phyloP scores from a whole-genome alignment of 768 basidiomycete species.

The Grammothele lineata region DNA sequence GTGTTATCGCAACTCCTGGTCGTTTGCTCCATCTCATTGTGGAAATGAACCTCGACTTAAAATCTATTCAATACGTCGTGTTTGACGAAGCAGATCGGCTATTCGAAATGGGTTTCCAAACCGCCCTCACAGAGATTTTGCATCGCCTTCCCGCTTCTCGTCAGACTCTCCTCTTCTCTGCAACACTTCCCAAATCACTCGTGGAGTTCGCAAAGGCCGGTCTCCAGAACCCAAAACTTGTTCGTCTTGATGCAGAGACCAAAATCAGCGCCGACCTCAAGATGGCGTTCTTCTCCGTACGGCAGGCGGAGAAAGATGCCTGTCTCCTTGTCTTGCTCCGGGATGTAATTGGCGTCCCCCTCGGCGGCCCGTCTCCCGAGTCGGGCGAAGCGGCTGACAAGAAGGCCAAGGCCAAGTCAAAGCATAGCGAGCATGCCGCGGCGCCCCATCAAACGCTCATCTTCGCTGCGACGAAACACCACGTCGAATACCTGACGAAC shows the following conservation, averaged over 20 bases:
- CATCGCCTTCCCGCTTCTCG: conserved; percentile 81
- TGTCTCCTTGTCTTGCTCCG: conserved; percentile 79
- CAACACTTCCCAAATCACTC: conserved; percentile 91
- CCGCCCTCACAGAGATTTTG: conserved; percentile 87
- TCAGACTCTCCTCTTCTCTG: conserved; percentile 94
- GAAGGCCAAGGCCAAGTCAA: conserved; percentile 49
- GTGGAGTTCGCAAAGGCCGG: conserved; percentile 99
- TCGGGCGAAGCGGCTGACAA: conserved; percentile 30
- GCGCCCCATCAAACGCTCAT: conserved; percentile 90
- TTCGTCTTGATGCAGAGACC: conserved; percentile 93
- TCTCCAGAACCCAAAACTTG: conserved; percentile 86
- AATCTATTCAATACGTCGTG: conserved; percentile 83
- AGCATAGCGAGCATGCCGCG: conserved; percentile 40
- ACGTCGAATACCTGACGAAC: conserved; percentile 88
- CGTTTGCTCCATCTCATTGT: conserved; percentile 94
- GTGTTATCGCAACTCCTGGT: conserved; percentile 96
- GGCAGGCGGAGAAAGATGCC: conserved; percentile 92
- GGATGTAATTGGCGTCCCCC: conserved; percentile 82
- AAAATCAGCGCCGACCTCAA: conserved; percentile 92
- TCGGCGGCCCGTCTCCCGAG: conserved; percentile 34
- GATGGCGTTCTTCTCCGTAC: conserved; percentile 93
- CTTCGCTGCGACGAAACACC: conserved; percentile 96
- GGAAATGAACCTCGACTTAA: conserved; percentile 93
- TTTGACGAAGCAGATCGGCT: conserved; percentile 98
- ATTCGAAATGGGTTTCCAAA: conserved; percentile 97